Conservation (phyloP, 148 eudicot genomes). For the Persicaria maculosa region DNA sequence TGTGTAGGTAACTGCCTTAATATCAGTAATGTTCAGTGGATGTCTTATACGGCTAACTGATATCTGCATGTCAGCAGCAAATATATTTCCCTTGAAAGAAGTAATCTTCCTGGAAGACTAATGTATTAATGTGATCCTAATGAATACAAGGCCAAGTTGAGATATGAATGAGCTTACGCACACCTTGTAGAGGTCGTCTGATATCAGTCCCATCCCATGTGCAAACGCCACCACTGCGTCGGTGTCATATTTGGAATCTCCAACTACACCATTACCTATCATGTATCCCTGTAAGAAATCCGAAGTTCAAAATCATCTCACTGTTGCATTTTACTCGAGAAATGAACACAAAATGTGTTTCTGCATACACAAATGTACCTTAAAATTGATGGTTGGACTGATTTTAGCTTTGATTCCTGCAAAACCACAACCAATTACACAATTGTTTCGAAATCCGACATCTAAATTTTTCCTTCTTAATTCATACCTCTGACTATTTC, state of each 20-base stretch:
- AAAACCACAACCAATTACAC: background rate
- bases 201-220: conserved; percentile 58
- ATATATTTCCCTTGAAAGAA: background rate
- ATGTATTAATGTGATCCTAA: background rate
- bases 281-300: conserved; percentile 34
- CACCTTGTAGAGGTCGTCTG: conserved; percentile 38
- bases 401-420: conserved; percentile 35
- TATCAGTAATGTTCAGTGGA: background rate
- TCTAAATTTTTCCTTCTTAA: background rate
- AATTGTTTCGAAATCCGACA: background rate
- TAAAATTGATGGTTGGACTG: conserved; percentile 39
- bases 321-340: background rate
- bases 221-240: conserved; percentile 44
- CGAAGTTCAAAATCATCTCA: background rate
- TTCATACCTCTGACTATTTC: conserved; percentile 37
- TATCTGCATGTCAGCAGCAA: background rate
- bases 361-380: conserved; percentile 24
- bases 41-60: background rate
- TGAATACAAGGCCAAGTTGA: background rate
- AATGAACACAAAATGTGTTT: background rate
- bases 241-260: conserved; percentile 34
- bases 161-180: background rate
- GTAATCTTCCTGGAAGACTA: background rate
- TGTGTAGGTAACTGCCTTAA: background rate
- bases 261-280: conserved; percentile 49